These are phyloP conservation scores for Blastobotrys elegans DNA, from an alignment of 1,139 yeast genomes.

Conservation along the genomic window DNA sequence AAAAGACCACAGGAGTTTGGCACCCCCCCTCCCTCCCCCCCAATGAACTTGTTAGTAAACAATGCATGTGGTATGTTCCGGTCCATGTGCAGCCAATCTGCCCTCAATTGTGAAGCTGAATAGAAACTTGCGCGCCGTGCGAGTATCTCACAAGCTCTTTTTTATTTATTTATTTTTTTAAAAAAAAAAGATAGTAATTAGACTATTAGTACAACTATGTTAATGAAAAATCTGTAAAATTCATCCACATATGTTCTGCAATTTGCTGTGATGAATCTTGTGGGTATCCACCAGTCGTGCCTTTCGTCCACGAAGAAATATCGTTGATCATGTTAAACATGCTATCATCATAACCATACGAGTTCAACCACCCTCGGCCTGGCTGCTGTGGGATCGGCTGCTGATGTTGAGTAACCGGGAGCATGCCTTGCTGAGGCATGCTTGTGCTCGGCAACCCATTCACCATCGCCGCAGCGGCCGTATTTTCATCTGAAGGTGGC, in stretches of 20 bases:
- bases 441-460: neutral
- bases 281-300: constrained; percentile 12
- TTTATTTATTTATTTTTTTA: too few relatives aligned
- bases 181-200: too few relatives aligned
- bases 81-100: too few relatives aligned
- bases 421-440: neutral
- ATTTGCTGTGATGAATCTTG: constrained; percentile 16
- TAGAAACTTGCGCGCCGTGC: too few relatives aligned
- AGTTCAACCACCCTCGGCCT: constrained; percentile 30
- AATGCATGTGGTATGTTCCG: too few relatives aligned
- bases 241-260: constrained; percentile 23
- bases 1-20: too few relatives aligned
- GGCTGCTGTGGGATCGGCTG: neutral
- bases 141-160: too few relatives aligned
- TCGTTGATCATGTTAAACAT: constrained; percentile 52
- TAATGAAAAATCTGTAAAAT: constrained; percentile 21
- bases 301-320: constrained; percentile 52
- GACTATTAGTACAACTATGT: constrained; percentile 6
- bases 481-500: neutral
- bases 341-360: constrained; percentile 46
- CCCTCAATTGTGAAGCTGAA: too few relatives aligned
- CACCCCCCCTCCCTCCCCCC: too few relatives aligned
- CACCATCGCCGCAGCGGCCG: neutral
- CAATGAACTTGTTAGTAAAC: too few relatives aligned
- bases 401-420: neutral